These are phyloP conservation scores for Lachnellula hyalina DNA, from an alignment of 2,329 filamentous ascomycete genomes.

Conservation along the genomic window DNA sequence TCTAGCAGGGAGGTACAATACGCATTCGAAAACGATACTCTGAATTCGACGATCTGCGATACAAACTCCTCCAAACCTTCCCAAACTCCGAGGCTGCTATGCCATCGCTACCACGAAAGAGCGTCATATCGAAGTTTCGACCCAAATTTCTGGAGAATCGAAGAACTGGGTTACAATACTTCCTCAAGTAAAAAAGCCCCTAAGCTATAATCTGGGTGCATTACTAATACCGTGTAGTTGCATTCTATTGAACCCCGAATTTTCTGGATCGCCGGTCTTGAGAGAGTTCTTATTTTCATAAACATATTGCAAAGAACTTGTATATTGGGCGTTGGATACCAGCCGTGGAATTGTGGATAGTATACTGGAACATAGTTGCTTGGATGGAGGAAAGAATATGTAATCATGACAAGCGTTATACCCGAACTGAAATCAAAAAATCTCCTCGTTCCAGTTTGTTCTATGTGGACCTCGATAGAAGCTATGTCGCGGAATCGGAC, in stretches of 20 bases:
- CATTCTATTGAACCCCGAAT: constrained; percentile 87
- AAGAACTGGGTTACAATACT: constrained; percentile 79
- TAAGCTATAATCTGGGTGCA: constrained; percentile 1
- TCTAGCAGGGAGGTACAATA: constrained; percentile 52
- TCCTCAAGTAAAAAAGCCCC: constrained; percentile 80
- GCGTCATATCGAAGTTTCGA: constrained; percentile 78
- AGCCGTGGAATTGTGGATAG: background rate
- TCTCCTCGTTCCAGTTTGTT: no score
- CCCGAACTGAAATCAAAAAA: background rate
- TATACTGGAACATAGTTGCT: background rate
- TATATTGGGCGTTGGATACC: background rate
- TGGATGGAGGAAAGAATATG: background rate
- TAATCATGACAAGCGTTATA: constrained; percentile 6
- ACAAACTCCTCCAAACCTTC: constrained; percentile 71
- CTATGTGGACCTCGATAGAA: no score
- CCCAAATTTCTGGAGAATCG: constrained; percentile 81
- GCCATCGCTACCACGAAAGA: constrained; percentile 87
- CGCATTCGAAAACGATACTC: constrained; percentile 74
- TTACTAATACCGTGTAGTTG: constrained; percentile 51
- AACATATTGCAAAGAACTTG: constrained; percentile 3
- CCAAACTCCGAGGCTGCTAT: constrained; percentile 80
- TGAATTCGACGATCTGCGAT: constrained; percentile 81
- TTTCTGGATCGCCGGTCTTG: constrained; percentile 82
- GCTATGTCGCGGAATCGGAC: no score
- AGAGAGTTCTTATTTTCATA: constrained; percentile 69